These are phyloP conservation scores for Neofusicoccum kwambonambiense DNA, from an alignment of 2,329 filamentous ascomycete species.

Conservation along the genomic window DNA sequence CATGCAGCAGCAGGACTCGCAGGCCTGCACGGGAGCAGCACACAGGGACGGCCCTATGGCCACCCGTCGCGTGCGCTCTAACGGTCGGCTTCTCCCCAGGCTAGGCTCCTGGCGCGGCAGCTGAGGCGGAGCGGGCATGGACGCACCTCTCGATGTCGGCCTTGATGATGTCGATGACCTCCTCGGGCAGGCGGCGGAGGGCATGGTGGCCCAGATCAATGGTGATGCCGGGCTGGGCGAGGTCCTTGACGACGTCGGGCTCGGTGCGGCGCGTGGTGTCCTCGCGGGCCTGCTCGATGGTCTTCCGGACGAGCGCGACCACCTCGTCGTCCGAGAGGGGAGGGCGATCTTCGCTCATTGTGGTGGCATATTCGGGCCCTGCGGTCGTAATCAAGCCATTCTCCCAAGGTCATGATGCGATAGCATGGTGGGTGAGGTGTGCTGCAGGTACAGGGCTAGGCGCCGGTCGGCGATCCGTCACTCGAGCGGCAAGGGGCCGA, in stretches of 20 bases:
- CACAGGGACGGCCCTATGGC: neutral
- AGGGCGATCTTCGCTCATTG: constrained; percentile 39
- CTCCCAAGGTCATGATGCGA: constrained; percentile 8
- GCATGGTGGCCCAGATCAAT: constrained; percentile 75
- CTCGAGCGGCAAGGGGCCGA: neutral
- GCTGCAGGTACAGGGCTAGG: constrained; percentile 13
- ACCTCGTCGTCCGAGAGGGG: constrained; percentile 61
- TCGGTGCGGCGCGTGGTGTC: constrained; percentile 54
- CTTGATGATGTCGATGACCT: constrained; percentile 73
- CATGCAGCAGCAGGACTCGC: neutral
- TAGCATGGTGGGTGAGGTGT: constrained; percentile 3
- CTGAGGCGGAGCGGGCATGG: neutral
- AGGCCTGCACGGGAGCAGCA: neutral
- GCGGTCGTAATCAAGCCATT: constrained; percentile 1
- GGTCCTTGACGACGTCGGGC: constrained; percentile 56
- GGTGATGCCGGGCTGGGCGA: constrained; percentile 67
- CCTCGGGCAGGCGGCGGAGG: constrained; percentile 69
- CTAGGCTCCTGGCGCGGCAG: constrained; percentile 7
- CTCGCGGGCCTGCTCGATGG: constrained; percentile 65
- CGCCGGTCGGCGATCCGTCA: constrained; percentile 7
- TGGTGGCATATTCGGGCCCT: constrained; percentile 16
- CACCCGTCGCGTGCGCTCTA: neutral
- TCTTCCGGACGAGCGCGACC: constrained; percentile 63
- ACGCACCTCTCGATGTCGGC: constrained; percentile 68
- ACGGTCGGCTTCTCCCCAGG: neutral